Percentiles rank a stretch among this genome's conserved stretches.
Conservation (phyloP, 306 rosid genomes). For the Trifolium dubium region DNA sequence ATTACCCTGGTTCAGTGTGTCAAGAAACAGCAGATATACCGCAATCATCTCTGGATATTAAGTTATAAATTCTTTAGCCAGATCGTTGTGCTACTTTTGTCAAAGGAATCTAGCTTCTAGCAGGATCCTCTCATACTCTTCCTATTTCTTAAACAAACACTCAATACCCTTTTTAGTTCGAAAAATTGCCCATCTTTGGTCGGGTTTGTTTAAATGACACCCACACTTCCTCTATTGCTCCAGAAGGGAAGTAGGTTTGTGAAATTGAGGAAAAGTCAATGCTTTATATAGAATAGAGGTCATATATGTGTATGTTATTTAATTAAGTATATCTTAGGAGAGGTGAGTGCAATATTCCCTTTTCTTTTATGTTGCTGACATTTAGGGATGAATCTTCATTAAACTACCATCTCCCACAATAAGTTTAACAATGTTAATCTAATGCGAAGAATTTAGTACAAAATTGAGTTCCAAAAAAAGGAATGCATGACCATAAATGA, state of each 20-base stretch:
- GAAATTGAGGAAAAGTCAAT: slow-evolving; percentile 1
- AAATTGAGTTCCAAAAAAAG: slow-evolving; percentile 1
- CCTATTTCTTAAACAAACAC: not conserved
- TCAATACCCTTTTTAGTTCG: not conserved
- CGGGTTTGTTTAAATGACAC: not conserved
- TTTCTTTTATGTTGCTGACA: not conserved
- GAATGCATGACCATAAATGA: not conserved
- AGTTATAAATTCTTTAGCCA: slow-evolving; percentile 26
- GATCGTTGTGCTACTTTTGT: slow-evolving; percentile 18
- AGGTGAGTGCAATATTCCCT: not conserved
- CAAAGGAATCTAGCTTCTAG: slow-evolving; percentile 8
- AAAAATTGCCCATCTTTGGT: not conserved
- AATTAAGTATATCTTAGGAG: not conserved
- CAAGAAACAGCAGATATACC: slow-evolving; percentile 20
- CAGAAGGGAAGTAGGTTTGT: not conserved
- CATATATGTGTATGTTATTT: not conserved
- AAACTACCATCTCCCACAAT: slow-evolving; percentile 5
- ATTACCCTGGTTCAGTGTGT: slow-evolving; percentile 2
- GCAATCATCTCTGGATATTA: slow-evolving; percentile 27
- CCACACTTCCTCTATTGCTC: not conserved
- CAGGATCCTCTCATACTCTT: not conserved
- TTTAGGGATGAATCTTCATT: not conserved
- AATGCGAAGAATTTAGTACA: not conserved
- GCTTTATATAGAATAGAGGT: not conserved
- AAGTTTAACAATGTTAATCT: slow-evolving; percentile 6